phyloP scores from a whole-genome alignment of 2,329 filamentous ascomycete genomes.

The Eutypella sp. region DNA sequence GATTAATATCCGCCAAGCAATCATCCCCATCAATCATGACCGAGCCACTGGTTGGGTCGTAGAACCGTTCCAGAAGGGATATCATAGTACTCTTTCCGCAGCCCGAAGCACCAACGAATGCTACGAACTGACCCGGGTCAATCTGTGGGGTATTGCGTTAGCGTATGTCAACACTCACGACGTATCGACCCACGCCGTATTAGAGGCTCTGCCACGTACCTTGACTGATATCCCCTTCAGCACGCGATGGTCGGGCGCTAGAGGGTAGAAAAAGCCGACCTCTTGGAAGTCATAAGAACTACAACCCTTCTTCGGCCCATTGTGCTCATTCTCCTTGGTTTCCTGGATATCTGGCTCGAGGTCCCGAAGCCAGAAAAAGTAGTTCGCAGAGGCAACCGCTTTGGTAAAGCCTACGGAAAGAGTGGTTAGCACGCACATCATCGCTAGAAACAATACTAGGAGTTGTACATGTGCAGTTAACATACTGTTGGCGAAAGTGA shows the following conservation, averaged over 20 bases:
- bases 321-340: slow-evolving; percentile 34
- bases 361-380: slow-evolving; percentile 43
- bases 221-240: slow-evolving; percentile 38
- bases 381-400: slow-evolving; percentile 43
- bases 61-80: slow-evolving; percentile 43
- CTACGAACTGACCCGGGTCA: slow-evolving; percentile 44
- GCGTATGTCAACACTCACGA: background rate
- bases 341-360: slow-evolving; percentile 38
- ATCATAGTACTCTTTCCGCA: slow-evolving; percentile 60
- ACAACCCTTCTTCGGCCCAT: slow-evolving; percentile 23
- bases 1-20: slow-evolving; percentile 36
- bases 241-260: slow-evolving; percentile 34
- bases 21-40: slow-evolving; percentile 41
- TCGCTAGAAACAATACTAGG: background rate
- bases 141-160: slow-evolving; percentile 23
- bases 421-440: background rate
- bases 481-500: slow-evolving; percentile 42
- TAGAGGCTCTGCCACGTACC: slow-evolving; percentile 11
- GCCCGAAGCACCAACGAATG: slow-evolving; percentile 51
- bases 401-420: slow-evolving; percentile 42
- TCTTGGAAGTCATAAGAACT: slow-evolving; percentile 43
- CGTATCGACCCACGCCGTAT: background rate
- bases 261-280: slow-evolving; percentile 61
- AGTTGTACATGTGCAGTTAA: slow-evolving; percentile 1
- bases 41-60: slow-evolving; percentile 37